Conservation (phyloP, 148 eudicot species). For the Silene conica region DNA sequence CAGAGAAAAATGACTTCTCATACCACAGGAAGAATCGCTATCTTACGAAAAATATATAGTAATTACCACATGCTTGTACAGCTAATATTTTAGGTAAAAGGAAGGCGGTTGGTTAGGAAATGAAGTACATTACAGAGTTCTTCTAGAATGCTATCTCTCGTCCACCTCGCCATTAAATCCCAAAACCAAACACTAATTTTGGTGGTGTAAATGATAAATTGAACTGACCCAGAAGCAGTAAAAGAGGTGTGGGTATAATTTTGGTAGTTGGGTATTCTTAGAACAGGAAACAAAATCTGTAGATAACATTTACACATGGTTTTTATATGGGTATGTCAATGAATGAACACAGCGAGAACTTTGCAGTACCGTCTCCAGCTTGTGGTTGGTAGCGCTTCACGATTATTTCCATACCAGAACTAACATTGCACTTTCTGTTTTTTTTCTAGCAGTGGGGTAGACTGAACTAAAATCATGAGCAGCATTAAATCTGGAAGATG, state of each 20-base stretch:
- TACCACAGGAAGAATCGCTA: not conserved
- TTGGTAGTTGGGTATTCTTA: conserved; percentile 24
- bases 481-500: conserved; percentile 16
- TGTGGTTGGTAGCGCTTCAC: conserved; percentile 13
- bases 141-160: conserved; percentile 3
- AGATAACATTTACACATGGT: conserved; percentile 13
- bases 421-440: conserved; percentile 1
- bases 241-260: conserved; percentile 7
- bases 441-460: conserved; percentile 10
- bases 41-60: not conserved
- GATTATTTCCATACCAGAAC: not conserved
- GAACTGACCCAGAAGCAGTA: conserved; percentile 11
- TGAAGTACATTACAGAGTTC: not conserved
- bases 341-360: not conserved
- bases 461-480: conserved; percentile 4
- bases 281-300: conserved; percentile 13
- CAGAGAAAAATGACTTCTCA: not conserved
- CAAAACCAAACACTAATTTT: conserved; percentile 14
- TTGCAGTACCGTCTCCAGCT: not conserved
- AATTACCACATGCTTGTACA: not conserved
- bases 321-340: not conserved
- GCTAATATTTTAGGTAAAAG: not conserved
- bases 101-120: not conserved
- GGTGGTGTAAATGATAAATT: conserved; percentile 8
- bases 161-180: not conserved